Conservation (phyloP, 2,329 filamentous ascomycete species). For the Phialophora tarda region DNA sequence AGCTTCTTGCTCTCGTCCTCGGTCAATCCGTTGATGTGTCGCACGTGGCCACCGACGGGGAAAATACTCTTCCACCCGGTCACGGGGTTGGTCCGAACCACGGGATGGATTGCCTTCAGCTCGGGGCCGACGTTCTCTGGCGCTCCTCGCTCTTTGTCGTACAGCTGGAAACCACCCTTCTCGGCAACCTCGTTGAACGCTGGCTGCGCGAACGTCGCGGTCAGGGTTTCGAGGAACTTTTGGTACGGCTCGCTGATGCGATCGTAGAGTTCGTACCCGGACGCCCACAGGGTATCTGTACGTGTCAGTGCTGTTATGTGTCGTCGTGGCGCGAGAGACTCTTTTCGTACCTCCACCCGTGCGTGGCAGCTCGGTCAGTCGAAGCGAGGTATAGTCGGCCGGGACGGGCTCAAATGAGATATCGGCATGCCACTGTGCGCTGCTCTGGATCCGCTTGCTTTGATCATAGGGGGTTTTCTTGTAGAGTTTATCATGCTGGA, state of each 20-base stretch:
- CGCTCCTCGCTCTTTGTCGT: slow-evolving; percentile 56
- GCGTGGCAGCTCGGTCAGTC: slow-evolving; percentile 61
- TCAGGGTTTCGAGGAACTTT: slow-evolving; percentile 64
- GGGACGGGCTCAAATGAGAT: slow-evolving; percentile 70
- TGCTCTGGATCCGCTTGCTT: slow-evolving; percentile 23
- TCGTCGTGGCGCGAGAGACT: neutral
- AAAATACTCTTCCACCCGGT: slow-evolving; percentile 67
- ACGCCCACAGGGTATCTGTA: slow-evolving; percentile 68
- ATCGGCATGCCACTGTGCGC: slow-evolving; percentile 62
- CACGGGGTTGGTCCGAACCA: slow-evolving; percentile 67
- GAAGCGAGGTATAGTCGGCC: slow-evolving; percentile 67
- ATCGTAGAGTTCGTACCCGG: slow-evolving; percentile 71
- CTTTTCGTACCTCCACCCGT: slow-evolving; percentile 49
- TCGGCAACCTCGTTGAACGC: slow-evolving; percentile 57
- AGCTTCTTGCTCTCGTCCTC: slow-evolving; percentile 51
- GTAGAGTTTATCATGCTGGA: slow-evolving; percentile 58
- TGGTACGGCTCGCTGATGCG: slow-evolving; percentile 60
- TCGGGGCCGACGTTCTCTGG: slow-evolving; percentile 61
- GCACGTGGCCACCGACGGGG: slow-evolving; percentile 50
- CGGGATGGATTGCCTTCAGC: slow-evolving; percentile 59
- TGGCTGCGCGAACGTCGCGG: slow-evolving; percentile 60
- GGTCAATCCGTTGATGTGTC: slow-evolving; percentile 53
- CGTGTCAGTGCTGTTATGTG: neutral
- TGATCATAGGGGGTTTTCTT: slow-evolving; percentile 48
- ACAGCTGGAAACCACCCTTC: slow-evolving; percentile 39